Conservation (phyloP, 2,329 filamentous ascomycete species). For the Lachnum nothofagi region DNA sequence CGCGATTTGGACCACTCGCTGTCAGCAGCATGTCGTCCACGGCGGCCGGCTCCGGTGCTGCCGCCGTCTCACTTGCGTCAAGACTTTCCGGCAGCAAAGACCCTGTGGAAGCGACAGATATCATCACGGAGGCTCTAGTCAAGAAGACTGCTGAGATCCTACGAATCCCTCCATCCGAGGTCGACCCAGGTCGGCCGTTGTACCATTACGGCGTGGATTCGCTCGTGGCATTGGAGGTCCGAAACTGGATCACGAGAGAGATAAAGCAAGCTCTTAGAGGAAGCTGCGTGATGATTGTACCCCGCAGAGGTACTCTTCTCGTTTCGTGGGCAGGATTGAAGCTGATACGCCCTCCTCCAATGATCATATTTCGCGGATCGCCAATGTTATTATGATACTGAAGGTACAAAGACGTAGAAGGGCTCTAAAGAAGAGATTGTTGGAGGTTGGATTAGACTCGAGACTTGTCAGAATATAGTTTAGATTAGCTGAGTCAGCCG, state of each 20-base stretch:
- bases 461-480: too few species aligned
- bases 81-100: conserved; percentile 1
- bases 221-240: conserved; percentile 47
- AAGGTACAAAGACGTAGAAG: too few species aligned
- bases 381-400: too few species aligned
- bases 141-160: conserved; percentile 28
- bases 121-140: conserved; percentile 12
- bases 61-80: conserved; percentile 2
- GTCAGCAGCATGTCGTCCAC: neutral
- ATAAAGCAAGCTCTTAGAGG: conserved; percentile 21
- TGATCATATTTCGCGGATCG: too few species aligned
- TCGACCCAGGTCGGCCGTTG: conserved; percentile 24
- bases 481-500: too few species aligned
- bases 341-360: too few species aligned
- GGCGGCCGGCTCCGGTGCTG: neutral
- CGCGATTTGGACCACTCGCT: conserved; percentile 2
- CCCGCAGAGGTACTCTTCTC: too few species aligned
- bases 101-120: conserved; percentile 5
- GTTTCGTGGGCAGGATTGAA: too few species aligned
- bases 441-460: too few species aligned
- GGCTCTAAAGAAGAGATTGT: too few species aligned
- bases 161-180: conserved; percentile 24
- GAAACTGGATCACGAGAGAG: conserved; percentile 45
- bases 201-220: conserved; percentile 47
- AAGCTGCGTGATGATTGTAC: too few species aligned